Conservation (phyloP, 2,329 filamentous ascomycete genomes). For the Gnomoniopsis sp. region DNA sequence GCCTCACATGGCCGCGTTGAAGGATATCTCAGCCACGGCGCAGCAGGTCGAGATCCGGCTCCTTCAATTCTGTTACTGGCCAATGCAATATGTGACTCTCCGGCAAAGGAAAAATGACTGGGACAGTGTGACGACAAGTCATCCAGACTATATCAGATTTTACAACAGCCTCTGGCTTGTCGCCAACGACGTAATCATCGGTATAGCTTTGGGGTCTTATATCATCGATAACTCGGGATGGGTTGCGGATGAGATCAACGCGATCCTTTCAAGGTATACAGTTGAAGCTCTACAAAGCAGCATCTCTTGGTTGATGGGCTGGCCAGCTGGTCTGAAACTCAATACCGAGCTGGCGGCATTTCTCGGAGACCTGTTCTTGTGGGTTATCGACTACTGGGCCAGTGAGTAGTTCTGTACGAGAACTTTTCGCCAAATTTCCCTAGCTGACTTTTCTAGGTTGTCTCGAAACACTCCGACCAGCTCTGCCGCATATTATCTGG, state of each 20-base stretch:
- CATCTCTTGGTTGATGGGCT: constrained; percentile 94
- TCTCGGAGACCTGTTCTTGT: constrained; percentile 89
- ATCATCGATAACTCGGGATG: constrained; percentile 91
- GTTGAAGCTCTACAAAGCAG: constrained; percentile 84
- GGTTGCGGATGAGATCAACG: constrained; percentile 77
- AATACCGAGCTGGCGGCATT: constrained; percentile 94
- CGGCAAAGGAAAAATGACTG: constrained; percentile 88
- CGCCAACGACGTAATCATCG: constrained; percentile 97
- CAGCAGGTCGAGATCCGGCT: constrained; percentile 96
- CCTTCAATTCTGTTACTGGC: constrained; percentile 99
- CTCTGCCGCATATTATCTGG: constrained; percentile 82
- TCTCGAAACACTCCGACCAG: constrained; percentile 72
- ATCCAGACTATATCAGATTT: constrained; percentile 97
- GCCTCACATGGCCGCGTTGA: constrained; percentile 77
- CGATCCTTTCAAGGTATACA: constrained; percentile 74
- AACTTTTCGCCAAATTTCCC: no score
- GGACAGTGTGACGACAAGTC: constrained; percentile 91
- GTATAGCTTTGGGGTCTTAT: constrained; percentile 92
- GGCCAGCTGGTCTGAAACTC: constrained; percentile 90
- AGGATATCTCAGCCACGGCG: constrained; percentile 93
- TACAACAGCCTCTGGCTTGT: constrained; percentile 99
- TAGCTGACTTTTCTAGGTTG: constrained; percentile 52
- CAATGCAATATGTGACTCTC: constrained; percentile 89
- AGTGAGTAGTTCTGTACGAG: constrained; percentile 46
- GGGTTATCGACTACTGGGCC: constrained; percentile 98